Evolutionary conservation across 2,329 filamentous ascomycete genomes (phyloP).

Genomic region (Scytalidium sp.): DNA sequence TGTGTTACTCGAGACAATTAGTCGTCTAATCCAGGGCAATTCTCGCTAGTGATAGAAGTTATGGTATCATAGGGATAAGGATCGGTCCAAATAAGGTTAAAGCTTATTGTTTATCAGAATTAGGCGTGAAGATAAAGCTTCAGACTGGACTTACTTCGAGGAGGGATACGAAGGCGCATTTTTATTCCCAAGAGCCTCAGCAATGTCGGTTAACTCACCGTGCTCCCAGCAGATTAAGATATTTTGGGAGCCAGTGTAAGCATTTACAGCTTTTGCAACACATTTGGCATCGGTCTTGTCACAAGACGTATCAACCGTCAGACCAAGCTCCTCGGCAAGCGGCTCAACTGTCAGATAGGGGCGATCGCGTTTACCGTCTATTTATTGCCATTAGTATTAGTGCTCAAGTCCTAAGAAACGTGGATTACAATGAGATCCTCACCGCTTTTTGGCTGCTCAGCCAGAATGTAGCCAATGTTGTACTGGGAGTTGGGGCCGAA

Average conservation of each 20-base stretch:
- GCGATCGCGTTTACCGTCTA: constrained; percentile 48
- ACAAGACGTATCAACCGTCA: constrained; percentile 53
- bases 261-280: constrained; percentile 46
- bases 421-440: constrained; percentile 4
- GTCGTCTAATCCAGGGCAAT: constrained; percentile 50
- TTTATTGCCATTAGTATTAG: too few species aligned
- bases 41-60: constrained; percentile 43
- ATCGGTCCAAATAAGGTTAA: constrained; percentile 56
- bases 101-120: too few species aligned
- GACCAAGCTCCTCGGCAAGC: constrained; percentile 50
- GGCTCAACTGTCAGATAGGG: constrained; percentile 57
- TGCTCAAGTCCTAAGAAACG: neutral
- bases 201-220: constrained; percentile 48
- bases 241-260: constrained; percentile 48
- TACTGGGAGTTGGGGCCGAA: constrained; percentile 51
- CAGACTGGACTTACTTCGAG: too few species aligned
- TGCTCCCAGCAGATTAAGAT: constrained; percentile 63
- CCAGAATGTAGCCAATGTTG: constrained; percentile 57
- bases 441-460: constrained; percentile 49
- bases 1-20: too few species aligned
- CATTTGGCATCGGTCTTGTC: constrained; percentile 53
- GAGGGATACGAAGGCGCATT: constrained; percentile 49
- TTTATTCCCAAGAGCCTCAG: constrained; percentile 46
- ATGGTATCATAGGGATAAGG: constrained; percentile 47
- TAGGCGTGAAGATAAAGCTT: too few species aligned